Evolutionary conservation across 192 early-diverging fungal species (phyloP).

Genomic region (Rhizophagus clarus): DNA sequence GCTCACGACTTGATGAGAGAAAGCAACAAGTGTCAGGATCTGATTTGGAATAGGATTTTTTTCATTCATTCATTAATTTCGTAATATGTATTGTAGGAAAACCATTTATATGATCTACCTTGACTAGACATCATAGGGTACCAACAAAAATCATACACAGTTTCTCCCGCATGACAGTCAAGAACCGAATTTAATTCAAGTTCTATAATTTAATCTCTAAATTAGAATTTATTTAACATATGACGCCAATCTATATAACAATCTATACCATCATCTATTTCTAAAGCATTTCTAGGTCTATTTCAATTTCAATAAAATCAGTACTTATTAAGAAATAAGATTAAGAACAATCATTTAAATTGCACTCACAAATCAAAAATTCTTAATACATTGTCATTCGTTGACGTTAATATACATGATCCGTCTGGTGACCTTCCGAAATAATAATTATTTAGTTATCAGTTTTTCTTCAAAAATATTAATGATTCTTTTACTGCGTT

Average conservation of each 20-base stretch:
- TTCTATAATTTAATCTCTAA: conserved; percentile 31
- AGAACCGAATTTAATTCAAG: conserved; percentile 35
- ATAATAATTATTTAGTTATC: neutral
- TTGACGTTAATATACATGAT: conserved; percentile 59
- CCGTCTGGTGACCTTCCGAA: conserved; percentile 69
- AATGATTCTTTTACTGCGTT: neutral
- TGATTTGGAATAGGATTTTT: neutral
- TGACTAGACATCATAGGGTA: conserved; percentile 61
- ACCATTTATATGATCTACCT: conserved; percentile 39
- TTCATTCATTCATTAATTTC: neutral
- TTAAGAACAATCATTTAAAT: neutral
- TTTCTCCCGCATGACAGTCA: conserved; percentile 49
- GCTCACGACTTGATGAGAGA: conserved; percentile 66
- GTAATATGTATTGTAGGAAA: neutral
- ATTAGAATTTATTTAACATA: neutral
- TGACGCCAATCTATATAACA: neutral
- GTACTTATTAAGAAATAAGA: neutral
- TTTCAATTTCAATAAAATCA: neutral
- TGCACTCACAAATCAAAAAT: conserved; percentile 53
- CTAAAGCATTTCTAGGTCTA: conserved; percentile 31
- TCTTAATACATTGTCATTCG: conserved; percentile 62
- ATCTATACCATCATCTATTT: conserved; percentile 29
- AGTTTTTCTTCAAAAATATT: neutral
- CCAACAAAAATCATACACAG: conserved; percentile 65
- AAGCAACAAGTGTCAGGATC: conserved; percentile 67